These are phyloP conservation scores for Capsicum rhomboideum DNA, from an alignment of 257 asterid genomes.

Conservation along the genomic window DNA sequence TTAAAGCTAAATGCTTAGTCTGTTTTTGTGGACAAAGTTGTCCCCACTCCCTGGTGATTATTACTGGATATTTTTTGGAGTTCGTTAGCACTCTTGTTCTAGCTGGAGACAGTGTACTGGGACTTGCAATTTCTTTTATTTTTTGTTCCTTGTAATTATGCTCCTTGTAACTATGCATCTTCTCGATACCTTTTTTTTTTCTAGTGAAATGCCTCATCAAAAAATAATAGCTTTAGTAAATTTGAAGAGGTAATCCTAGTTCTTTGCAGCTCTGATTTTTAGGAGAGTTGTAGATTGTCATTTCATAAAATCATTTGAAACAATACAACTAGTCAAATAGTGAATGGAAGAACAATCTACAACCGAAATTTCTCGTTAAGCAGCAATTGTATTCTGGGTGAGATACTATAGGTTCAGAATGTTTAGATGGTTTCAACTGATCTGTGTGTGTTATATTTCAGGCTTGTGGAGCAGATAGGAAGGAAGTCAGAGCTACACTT, in stretches of 20 bases:
- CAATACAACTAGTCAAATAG: not conserved
- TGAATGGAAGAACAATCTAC: not conserved
- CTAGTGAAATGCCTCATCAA: not conserved
- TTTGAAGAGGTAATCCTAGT: not conserved
- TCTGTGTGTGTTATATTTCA: conserved; percentile 19
- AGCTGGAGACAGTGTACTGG: not conserved
- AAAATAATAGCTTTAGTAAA: not conserved
- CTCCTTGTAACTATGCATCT: not conserved
- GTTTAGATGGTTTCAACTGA: not conserved
- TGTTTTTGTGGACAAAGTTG: not conserved
- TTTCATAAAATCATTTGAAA: not conserved
- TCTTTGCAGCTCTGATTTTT: not conserved
- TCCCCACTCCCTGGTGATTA: not conserved
- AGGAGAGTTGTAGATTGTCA: not conserved
- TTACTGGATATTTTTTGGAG: not conserved
- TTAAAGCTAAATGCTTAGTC: not conserved
- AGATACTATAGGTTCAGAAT: not conserved
- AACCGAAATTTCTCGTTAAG: not conserved
- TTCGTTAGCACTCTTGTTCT: not conserved
- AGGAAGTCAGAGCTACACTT: conserved; percentile 65
- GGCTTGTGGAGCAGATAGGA: conserved; percentile 87
- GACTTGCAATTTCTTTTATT: not conserved
- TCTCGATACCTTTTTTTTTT: not conserved
- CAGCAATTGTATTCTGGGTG: not conserved
- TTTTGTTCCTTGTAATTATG: not conserved